Conservation (phyloP, 2,329 filamentous ascomycete species). For the Lecanoromycetidae sp. region DNA sequence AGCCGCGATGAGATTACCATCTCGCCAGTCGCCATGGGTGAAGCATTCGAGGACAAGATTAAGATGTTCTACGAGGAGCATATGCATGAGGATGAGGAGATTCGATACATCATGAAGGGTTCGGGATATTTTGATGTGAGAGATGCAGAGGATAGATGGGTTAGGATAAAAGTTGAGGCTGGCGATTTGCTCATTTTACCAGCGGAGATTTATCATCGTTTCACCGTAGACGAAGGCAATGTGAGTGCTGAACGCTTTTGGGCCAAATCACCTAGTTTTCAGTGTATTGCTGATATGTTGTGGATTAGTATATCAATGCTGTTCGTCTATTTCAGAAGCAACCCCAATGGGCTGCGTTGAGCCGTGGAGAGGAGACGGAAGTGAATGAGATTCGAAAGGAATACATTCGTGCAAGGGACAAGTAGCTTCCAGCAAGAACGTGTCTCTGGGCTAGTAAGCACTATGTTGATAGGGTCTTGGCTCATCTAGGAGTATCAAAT, state of each 20-base stretch:
- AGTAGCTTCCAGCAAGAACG: no score
- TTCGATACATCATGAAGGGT: constrained; percentile 81
- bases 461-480: no score
- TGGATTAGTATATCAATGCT: no score
- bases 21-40: constrained; percentile 72
- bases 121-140: constrained; percentile 89
- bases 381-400: no score
- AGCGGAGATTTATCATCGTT: constrained; percentile 91
- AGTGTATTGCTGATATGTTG: no score
- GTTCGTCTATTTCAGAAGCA: no score
- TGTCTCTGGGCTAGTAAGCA: no score
- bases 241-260: constrained; percentile 43
- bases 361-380: no score
- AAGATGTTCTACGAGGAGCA: constrained; percentile 91
- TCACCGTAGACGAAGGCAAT: constrained; percentile 84
- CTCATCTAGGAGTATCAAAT: no score
- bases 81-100: constrained; percentile 96
- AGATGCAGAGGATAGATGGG: constrained; percentile 79
- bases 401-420: no score
- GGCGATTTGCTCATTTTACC: constrained; percentile 85
- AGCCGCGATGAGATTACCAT: constrained; percentile 90
- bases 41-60: constrained; percentile 81
- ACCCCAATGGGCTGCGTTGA: no score
- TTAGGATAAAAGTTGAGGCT: constrained; percentile 72
- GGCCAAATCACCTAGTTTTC: no score